Evolutionary conservation across 768 basidiomycete genomes (phyloP), one percentile per base, ranked within the genome.

Genomic region (Chalciporus sphaerocephalus): DNA sequence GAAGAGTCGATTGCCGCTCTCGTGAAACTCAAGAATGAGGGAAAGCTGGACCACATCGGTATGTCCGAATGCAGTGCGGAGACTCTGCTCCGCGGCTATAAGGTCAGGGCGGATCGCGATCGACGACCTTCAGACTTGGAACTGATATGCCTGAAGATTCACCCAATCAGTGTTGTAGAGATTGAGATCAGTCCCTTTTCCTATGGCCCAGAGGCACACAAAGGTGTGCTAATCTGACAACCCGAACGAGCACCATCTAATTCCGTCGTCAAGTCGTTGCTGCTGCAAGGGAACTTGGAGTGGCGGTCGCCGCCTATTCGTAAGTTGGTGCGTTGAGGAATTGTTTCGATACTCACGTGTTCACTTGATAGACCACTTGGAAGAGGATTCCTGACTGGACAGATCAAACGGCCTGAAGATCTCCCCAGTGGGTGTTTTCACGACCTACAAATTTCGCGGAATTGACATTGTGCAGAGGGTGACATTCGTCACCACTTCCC

Each of bases 131-230:
- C n/a, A n/a, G n/a, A n/a, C n/a, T n/a, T n/a, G n/a, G 15, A 21
- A 6, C 50, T 36, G 12, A 18, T 4, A 18, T 47, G 39, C 22
- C 12, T 16, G 9, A 25, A 80, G 74, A 69, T 81, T 13, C 65
- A 73, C 38, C 77, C 75, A 1, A 70, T 83, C 44, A 67, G 75
- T 15, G 71, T 74, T 16, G 76, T 80, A 10, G 81, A 87, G 57
- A 80, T 85, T 43, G 84, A 87, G 57, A 64, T 81, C 33, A 81
- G 78, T 51, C 71, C 76, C 12, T 81, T 76, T 72, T 67, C 73
- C 3, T 78, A 78, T 46, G 75, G 76, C 49, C 67, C 70, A 23
- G 70, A 78, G 46, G 74, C 75, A 21, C 70, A 69, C 59, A 69
- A 70, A 28, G 69, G 69, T 68, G 37, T 22, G 38, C 11, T 12